A percentile compares a stretch with the other conserved stretches of the same genome.
These are phyloP conservation scores for Brettanomyces naardenensis DNA, from an alignment of 805 yeast species.

Conservation along the genomic window DNA sequence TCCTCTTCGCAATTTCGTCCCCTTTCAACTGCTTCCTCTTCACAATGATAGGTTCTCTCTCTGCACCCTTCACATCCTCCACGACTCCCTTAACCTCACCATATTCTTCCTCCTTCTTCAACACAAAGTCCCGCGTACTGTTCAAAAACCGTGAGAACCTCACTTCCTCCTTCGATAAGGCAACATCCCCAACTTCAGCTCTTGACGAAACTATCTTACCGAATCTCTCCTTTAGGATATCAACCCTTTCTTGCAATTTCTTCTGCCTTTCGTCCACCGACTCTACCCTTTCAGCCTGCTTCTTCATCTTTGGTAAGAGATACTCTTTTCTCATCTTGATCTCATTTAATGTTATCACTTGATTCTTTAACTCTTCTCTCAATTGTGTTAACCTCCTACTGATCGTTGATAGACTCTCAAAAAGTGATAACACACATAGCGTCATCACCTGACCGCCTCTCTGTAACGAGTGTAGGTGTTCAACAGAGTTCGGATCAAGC, in stretches of 20 bases:
- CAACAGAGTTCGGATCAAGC: conserved; percentile 9
- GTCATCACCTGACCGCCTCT: conserved; percentile 11
- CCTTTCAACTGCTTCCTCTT: conserved; percentile 3
- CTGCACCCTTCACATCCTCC: conserved; percentile 13
- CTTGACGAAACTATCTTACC: conserved; percentile 7
- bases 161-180: conserved; percentile 20
- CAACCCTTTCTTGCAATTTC: conserved; percentile 10
- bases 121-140: conserved; percentile 8
- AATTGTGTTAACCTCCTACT: conserved; percentile 12
- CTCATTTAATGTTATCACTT: conserved; percentile 14
- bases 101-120: conserved; percentile 14
- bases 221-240: conserved; percentile 9
- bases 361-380: conserved; percentile 19
- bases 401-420: conserved; percentile 11
- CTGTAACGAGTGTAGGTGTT: conserved; percentile 12
- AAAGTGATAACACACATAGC: conserved; percentile 13
- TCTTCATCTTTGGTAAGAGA: conserved; percentile 11
- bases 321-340: conserved; percentile 11
- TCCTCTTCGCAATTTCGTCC: conserved; percentile 6
- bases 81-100: conserved; percentile 8
- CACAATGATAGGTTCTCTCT: conserved; percentile 6
- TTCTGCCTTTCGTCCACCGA: conserved; percentile 24
- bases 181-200: conserved; percentile 7
- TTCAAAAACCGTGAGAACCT: conserved; percentile 19
- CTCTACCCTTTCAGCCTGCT: conserved; percentile 25